Base-by-base conservation (phyloP, 257 asterid species). In the Solanum okadae region DNA sequence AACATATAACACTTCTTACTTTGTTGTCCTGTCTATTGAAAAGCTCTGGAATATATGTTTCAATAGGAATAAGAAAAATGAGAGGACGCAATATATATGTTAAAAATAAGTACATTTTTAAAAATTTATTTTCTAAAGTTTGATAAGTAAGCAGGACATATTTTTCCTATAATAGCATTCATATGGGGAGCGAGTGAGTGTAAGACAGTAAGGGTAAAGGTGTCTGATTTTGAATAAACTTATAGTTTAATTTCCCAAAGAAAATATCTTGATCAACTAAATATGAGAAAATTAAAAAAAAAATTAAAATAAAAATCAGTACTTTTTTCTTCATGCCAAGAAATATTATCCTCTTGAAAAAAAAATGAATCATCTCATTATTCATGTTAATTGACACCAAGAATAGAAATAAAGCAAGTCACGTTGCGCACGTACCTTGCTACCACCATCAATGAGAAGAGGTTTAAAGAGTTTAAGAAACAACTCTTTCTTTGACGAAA, bases 391-490 rank as follows among this genome's bases (percentile, higher is more conserved):
- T 37, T 37, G 40, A 37, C 40, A 37, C 40, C 10, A 37, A 37
- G 40, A 37, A 37, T 37, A 37, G 2, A 15, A 37, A 71, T 31
- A 6, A 71, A 31, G 4, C 25, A 71, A 2, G 78, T 71, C 71
- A 65, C 25, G 8, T 35, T 35, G 8, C 7, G 38, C 38, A 35
- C 13, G 10, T 86, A 94, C 98, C 98, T 93, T 94, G 34, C 68
- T 87, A 33, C 98, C 98, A 68, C 86, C 94, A 63, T 95, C 96
- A 68, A 95, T 92, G 85, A 94, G 98, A 78, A 93, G 93, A 83
- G 96, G 96, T 20, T 72, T 31, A 65, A 93, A 92, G 37, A 95
- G 93, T 90, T 84, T 70, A 35, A 90, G 88, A 91, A 92, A 93
- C 92, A 93, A 88, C 35, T 93, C 96, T 87, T 94, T 95, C 84